Evolutionary conservation across 2,329 filamentous ascomycete genomes (phyloP).

Genomic region (Cadophora sp.): DNA sequence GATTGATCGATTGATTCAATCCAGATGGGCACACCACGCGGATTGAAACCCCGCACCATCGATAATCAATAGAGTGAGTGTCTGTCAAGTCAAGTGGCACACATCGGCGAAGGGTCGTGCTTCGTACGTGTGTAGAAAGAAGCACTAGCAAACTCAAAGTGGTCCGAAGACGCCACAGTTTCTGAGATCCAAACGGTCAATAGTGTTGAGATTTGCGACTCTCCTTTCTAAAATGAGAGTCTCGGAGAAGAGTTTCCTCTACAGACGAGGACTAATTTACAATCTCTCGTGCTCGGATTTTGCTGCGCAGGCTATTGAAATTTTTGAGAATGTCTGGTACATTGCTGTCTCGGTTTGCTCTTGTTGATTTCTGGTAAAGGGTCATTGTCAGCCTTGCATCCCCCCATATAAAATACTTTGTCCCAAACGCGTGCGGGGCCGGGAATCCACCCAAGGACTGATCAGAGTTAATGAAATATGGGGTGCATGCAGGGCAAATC

Average conservation of each 20-base stretch:
- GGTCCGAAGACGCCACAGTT: not conserved
- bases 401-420: not conserved
- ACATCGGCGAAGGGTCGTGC: not conserved
- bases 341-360: conserved; percentile 6
- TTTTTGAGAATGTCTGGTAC: not conserved
- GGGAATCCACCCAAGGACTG: not conserved
- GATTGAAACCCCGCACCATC: not conserved
- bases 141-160: not conserved
- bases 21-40: not conserved
- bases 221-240: no score
- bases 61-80: not conserved
- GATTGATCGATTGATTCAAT: not conserved
- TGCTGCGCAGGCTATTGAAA: not conserved
- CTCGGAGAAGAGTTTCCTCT: not conserved
- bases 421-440: not conserved
- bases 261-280: no score
- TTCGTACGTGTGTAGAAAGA: not conserved
- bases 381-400: conserved; percentile 1
- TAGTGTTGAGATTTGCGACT: no score
- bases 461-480: conserved; percentile 8
- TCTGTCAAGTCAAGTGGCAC: not conserved
- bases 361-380: not conserved
- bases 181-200: not conserved
- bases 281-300: not conserved
- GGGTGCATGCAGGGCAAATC: conserved; percentile 12